phyloP scores from a whole-genome alignment of 371 early-diverging fungal species.

The Mortierella sp. region DNA sequence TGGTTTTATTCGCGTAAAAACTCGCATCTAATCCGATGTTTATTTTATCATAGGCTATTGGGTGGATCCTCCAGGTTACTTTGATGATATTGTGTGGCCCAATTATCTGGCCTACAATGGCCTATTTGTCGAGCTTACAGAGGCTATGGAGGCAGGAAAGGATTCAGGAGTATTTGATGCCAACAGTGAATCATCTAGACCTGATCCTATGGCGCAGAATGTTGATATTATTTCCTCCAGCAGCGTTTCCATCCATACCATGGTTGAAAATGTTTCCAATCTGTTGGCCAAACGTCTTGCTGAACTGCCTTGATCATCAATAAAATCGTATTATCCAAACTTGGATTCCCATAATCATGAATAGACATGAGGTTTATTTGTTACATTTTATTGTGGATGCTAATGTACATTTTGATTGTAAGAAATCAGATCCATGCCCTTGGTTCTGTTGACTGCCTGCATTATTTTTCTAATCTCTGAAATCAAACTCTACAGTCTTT shows the following conservation, averaged over 20 bases:
- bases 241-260: slow-evolving; percentile 22
- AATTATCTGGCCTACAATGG: slow-evolving; percentile 72
- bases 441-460: background rate
- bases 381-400: slow-evolving; percentile 66
- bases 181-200: background rate
- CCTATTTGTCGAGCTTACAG: slow-evolving; percentile 37
- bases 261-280: slow-evolving; percentile 28
- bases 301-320: background rate
- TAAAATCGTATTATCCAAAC: background rate
- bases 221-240: slow-evolving; percentile 42
- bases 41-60: slow-evolving; percentile 67
- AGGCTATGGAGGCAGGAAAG: slow-evolving; percentile 16
- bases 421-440: slow-evolving; percentile 1
- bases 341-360: background rate
- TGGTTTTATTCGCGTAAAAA: background rate
- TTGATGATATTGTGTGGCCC: slow-evolving; percentile 89
- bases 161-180: slow-evolving; percentile 15
- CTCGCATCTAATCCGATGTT: background rate
- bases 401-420: slow-evolving; percentile 58
- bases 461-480: slow-evolving; percentile 4
- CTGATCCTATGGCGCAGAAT: slow-evolving; percentile 22
- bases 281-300: slow-evolving; percentile 29
- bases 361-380: background rate
- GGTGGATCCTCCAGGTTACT: slow-evolving; percentile 90
- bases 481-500: background rate